Conservation (phyloP, 345 rosid species). For the Laguncularia racemosa region DNA sequence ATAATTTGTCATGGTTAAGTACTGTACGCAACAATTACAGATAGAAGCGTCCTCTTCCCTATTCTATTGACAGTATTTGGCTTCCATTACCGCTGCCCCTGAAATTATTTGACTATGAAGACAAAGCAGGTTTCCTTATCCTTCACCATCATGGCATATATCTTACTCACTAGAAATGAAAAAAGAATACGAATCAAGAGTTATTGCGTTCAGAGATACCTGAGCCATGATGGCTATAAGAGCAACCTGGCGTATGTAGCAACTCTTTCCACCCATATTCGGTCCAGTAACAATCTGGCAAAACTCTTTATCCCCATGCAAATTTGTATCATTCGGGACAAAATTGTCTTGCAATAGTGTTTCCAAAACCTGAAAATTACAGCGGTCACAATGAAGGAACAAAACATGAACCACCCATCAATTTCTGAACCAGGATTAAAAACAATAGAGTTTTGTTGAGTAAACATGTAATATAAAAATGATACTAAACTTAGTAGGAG, state of each 20-base stretch:
- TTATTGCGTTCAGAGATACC: constrained; percentile 27
- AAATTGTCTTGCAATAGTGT: constrained; percentile 64
- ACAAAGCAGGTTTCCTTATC: too few relatives aligned
- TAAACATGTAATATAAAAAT: neutral
- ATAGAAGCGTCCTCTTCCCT: too few relatives aligned
- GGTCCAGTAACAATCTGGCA: constrained; percentile 97
- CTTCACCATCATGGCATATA: too few relatives aligned
- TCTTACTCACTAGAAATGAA: too few relatives aligned
- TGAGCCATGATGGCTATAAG: constrained; percentile 89
- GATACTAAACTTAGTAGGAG: too few relatives aligned
- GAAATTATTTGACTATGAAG: too few relatives aligned
- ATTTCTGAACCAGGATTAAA: neutral
- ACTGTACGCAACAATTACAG: too few relatives aligned
- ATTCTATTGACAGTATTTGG: too few relatives aligned
- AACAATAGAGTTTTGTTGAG: too few relatives aligned
- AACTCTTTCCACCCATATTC: constrained; percentile 99
- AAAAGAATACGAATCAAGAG: neutral
- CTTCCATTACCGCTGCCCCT: too few relatives aligned
- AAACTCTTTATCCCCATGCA: constrained; percentile 53
- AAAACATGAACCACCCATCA: neutral
- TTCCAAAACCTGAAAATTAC: constrained; percentile 60
- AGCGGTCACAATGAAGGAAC: constrained; percentile 1
- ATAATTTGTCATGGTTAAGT: too few relatives aligned
- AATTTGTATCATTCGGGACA: constrained; percentile 79
- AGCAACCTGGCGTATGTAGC: constrained; percentile 97